A percentile compares a stretch with the other conserved stretches of the same genome.
These are phyloP conservation scores for Austroboletus novae-zelandiae DNA, from an alignment of 1,284 basidiomycete species.

Conservation along the genomic window DNA sequence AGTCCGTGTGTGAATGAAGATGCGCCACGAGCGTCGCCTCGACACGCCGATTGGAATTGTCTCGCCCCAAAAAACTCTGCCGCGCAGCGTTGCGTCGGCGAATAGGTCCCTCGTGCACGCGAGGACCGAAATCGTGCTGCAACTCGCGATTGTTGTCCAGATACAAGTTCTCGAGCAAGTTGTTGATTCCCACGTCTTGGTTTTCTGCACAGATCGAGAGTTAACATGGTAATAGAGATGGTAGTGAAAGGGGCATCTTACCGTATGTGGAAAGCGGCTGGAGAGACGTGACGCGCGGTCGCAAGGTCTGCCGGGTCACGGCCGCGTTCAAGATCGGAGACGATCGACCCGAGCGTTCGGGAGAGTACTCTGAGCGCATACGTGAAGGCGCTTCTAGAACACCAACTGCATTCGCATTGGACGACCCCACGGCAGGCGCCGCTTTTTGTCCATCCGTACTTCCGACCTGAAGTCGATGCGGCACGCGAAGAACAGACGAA, in stretches of 20 bases:
- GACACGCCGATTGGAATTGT: conserved; percentile 42
- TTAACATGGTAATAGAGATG: too few species aligned
- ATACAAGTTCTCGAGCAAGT: conserved; percentile 86
- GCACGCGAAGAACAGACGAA: conserved; percentile 56
- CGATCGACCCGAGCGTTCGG: conserved; percentile 65
- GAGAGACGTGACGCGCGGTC: conserved; percentile 47
- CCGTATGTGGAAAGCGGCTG: conserved; percentile 70
- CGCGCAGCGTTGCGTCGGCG: conserved; percentile 70
- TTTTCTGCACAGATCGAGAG: conserved; percentile 53
- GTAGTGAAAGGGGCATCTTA: conserved; percentile 32
- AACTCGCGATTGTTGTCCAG: conserved; percentile 82
- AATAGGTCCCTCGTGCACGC: conserved; percentile 74
- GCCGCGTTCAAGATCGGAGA: conserved; percentile 64
- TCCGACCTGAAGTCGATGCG: conserved; percentile 63
- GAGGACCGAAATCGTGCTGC: conserved; percentile 86
- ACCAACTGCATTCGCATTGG: conserved; percentile 73
- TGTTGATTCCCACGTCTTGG: conserved; percentile 82
- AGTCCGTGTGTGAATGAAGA: conserved; percentile 80
- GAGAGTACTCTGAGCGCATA: conserved; percentile 58
- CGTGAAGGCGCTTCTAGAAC: conserved; percentile 68
- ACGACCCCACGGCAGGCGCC: conserved; percentile 80
- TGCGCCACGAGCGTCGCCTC: conserved; percentile 84
- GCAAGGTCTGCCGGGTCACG: conserved; percentile 45
- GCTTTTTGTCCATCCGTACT: conserved; percentile 75
- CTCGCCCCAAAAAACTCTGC: conserved; percentile 58